Base-by-base conservation (phyloP, 352 stramenopile genomes). In the Globisporangium apiculatum region DNA sequence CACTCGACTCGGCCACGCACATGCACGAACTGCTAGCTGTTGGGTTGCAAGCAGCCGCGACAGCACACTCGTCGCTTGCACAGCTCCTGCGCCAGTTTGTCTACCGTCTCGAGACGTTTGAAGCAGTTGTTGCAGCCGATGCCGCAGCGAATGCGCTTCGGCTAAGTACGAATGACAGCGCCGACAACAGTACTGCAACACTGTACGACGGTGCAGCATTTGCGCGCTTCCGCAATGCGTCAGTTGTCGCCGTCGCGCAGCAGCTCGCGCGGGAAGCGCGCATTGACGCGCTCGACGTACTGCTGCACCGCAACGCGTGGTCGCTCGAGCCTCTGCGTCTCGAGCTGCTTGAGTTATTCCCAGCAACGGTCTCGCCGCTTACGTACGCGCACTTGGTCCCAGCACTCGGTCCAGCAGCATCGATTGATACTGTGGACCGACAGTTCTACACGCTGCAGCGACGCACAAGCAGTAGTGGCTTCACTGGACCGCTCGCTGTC, bases 11-110 rank as follows among this genome's bases (percentile, higher is more conserved):
- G 7, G 69, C 70, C 2, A 50, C 57, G 4, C 66, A 72, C n/a
- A 89, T 88, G 79, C 84, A 79, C 31, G 75, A 76, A 15, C 64
- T 91, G 12, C 57, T 91, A n/a, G 61, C 71, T 9, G 49, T 74
- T 49, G 81, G 75, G 2, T 61, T 71, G 58, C 60, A 67, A 57
- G 68, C 10, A 12, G 73, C 31, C 50, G 57, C 36, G 54, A 11
- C 35, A 51, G 66, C 5, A 35, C 55, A 45, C 5, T 17, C 60
- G 9, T 61, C 69, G 35, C 24, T 31, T 31, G 62, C 62, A 47
- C 57, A 71, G 55, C 48, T 40, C 37, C 38, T 83, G 8, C 57
- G 71, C 53, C 67, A 61, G n/a, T 76, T 58, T 18, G 24, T 69
- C 4, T 83, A 83, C 31, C 75, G 75, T 3, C 66, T 86, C 14